These are phyloP conservation scores for Syzygium oleosum DNA, from an alignment of 345 rosid genomes.

Conservation along the genomic window DNA sequence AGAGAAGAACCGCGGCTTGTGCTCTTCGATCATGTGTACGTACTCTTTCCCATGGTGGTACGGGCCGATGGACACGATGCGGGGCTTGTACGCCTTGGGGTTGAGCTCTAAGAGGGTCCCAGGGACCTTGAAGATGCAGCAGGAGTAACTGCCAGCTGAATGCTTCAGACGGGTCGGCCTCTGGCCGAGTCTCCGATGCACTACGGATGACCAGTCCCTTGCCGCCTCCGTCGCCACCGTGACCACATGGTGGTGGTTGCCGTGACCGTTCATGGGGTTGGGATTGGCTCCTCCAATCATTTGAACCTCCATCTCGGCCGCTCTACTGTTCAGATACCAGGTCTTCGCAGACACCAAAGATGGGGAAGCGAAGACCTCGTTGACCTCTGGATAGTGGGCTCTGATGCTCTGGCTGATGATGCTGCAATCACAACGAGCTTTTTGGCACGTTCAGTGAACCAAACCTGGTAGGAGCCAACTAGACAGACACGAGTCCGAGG, in stretches of 20 bases:
- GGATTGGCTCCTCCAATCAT: not conserved
- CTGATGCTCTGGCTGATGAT: not conserved
- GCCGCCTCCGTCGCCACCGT: not conserved
- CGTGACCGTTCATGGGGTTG: not conserved
- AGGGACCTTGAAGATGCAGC: slow-evolving; percentile 48
- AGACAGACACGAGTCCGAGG: not conserved
- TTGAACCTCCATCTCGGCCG: not conserved
- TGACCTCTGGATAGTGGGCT: not conserved
- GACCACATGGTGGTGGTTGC: not conserved
- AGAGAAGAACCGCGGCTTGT: slow-evolving; percentile 25
- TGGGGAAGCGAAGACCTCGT: not conserved
- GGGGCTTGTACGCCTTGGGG: slow-evolving; percentile 15
- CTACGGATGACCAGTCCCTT: not conserved
- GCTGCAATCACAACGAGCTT: not conserved
- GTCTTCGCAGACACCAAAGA: not conserved
- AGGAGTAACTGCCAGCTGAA: slow-evolving; percentile 19
- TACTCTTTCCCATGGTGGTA: slow-evolving; percentile 29
- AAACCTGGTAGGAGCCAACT: not conserved
- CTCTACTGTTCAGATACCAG: not conserved
- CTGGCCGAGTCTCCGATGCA: not conserved
- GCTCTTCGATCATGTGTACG: slow-evolving; percentile 37
- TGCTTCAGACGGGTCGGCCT: slow-evolving; percentile 17
- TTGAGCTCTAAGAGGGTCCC: slow-evolving; percentile 9
- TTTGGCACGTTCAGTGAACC: not conserved
- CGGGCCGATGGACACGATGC: slow-evolving; percentile 4